Conservation (phyloP, 805 yeast species). For the Yarrowia sp. region DNA sequence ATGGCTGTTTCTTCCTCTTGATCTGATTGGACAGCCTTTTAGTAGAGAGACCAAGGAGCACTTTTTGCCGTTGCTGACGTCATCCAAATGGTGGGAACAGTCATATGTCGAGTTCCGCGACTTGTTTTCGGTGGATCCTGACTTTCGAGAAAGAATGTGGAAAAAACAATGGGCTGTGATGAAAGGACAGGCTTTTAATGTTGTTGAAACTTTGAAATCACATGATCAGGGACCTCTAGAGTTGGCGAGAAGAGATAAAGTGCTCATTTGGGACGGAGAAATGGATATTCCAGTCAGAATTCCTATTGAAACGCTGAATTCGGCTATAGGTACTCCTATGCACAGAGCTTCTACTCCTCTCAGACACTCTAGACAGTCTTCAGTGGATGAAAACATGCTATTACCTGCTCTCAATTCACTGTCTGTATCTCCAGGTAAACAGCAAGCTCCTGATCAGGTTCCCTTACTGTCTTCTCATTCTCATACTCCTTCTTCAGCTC, state of each 20-base stretch:
- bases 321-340: slow-evolving; percentile 48
- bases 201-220: slow-evolving; percentile 60
- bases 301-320: slow-evolving; percentile 42
- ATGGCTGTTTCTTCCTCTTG: slow-evolving; percentile 66
- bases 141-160: slow-evolving; percentile 67
- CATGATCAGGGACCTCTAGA: slow-evolving; percentile 66
- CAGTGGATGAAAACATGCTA: slow-evolving; percentile 6
- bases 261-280: slow-evolving; percentile 58
- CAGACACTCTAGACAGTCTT: neutral
- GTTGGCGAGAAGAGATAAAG: slow-evolving; percentile 55
- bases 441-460: neutral
- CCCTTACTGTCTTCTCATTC: neutral
- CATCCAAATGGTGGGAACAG: slow-evolving; percentile 70
- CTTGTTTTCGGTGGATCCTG: slow-evolving; percentile 54
- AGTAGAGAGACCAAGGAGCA: slow-evolving; percentile 54
- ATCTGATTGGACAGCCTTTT: slow-evolving; percentile 67
- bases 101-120: slow-evolving; percentile 48
- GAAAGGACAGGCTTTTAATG: slow-evolving; percentile 76
- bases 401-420: slow-evolving; percentile 16
- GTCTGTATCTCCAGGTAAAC: neutral
- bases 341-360: neutral
- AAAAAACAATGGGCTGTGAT: slow-evolving; percentile 63
- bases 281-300: slow-evolving; percentile 55
- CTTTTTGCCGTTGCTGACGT: slow-evolving; percentile 57
- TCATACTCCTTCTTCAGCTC: neutral